Conservation (phyloP, 2,329 filamentous ascomycete genomes). For the Hysterium pulicare region DNA sequence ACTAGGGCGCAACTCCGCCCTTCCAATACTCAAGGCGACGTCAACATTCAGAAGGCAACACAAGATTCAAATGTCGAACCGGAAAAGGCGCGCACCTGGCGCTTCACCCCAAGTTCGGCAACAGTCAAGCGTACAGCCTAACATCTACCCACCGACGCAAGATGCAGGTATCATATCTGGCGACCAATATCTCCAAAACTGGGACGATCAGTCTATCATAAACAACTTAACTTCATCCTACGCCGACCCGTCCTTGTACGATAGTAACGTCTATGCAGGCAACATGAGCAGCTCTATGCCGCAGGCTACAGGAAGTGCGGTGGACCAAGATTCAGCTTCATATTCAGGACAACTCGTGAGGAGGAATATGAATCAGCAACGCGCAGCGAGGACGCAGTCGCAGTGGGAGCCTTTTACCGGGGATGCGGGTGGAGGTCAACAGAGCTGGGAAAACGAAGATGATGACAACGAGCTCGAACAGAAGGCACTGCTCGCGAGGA, state of each 20-base stretch:
- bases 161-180: conserved; percentile 42
- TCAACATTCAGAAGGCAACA: too few relatives aligned
- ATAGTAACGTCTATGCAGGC: conserved; percentile 28
- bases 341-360: conserved; percentile 45
- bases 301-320: conserved; percentile 22
- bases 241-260: conserved; percentile 36
- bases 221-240: conserved; percentile 26
- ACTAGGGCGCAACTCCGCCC: too few relatives aligned
- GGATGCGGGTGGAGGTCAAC: conserved; percentile 35
- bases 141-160: conserved; percentile 45
- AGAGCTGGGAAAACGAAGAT: conserved; percentile 59
- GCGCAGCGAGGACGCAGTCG: conserved; percentile 36
- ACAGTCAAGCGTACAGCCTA: conserved; percentile 23
- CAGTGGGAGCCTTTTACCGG: conserved; percentile 40
- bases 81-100: conserved; percentile 74
- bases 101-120: conserved; percentile 62
- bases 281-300: conserved; percentile 21
- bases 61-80: conserved; percentile 29
- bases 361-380: conserved; percentile 45
- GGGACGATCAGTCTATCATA: conserved; percentile 26
- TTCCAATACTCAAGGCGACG: too few relatives aligned
- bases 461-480: conserved; percentile 77
- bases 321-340: conserved; percentile 14
- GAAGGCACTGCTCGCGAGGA: conserved; percentile 75
- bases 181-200: conserved; percentile 34